Evolutionary conservation across 257 asterid species (phyloP), one percentile per base, ranked within the genome.

Genomic region (Jacaranda copaia): DNA sequence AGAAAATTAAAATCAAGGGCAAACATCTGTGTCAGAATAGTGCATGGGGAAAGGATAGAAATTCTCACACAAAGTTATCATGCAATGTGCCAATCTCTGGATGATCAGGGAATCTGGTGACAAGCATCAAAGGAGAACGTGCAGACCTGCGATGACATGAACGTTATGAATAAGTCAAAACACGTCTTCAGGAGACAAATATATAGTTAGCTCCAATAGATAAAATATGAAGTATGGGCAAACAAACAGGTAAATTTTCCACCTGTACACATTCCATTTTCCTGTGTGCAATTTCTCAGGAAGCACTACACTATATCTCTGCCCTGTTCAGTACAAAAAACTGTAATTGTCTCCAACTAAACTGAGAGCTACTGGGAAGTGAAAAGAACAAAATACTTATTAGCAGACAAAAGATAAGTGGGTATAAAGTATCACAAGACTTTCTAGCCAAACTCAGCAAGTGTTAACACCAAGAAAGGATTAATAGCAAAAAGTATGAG

Each of bases 231-330:
- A 39, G 71, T 52, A 73, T 53, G 71, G 68, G 52, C 72, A 55
- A 69, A 63, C 53, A 43, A 52, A 46, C 81, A 51, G n/a, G 74
- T 67, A 25, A 77, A 67, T 16, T 49, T 72, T 38, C 70, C 64
- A 95, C 99, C 99, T 95, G 87, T 95, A 90, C 11, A 95, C 99
- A 81, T 93, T 86, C 99, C 99, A 95, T 84, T 95, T 93, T 62
- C 98, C 99, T 2, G 94, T 87, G 62, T 90, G 90, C 85, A 95
- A 75, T 86, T 90, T 95, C 88, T 95, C 99, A 4, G 99, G 99
- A 79, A 95, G 97, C 75, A 89, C 94, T 65, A 84, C 94, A 49
- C 99, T 90, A 80, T 88, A 95, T 39, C 92, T 63, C 76, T 95
- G 87, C 77, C 87, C 99, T 95, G 91, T 76, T 72, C 74, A 82